phyloP scores from a whole-genome alignment of 495 filamentous ascomycete species.

The Podospora pseudopauciseta region DNA sequence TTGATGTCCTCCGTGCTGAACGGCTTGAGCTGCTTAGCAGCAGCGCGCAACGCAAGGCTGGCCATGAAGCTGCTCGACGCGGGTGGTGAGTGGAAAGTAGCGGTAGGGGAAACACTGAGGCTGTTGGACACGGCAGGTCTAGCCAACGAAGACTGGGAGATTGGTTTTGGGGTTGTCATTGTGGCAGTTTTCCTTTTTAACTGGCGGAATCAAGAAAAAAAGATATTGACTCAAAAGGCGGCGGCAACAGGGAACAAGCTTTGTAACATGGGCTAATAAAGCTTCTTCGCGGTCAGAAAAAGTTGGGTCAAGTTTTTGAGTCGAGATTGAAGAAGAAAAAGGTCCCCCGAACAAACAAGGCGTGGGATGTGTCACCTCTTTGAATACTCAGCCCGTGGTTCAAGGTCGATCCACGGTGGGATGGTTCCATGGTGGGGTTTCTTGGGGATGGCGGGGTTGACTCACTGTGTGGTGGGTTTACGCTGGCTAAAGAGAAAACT shows the following conservation, averaged over 20 bases:
- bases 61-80: conserved; percentile 39
- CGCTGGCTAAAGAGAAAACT: conserved; percentile 20
- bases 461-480: conserved; percentile 15
- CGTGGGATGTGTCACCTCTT: conserved; percentile 12
- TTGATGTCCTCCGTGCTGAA: conserved; percentile 95
- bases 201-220: background rate
- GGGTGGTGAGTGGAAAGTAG: conserved; percentile 63
- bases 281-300: conserved; percentile 1
- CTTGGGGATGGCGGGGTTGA: conserved; percentile 26
- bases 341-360: background rate
- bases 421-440: background rate
- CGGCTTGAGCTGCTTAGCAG: conserved; percentile 82
- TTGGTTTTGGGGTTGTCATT: conserved; percentile 45
- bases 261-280: background rate
- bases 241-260: background rate
- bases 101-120: conserved; percentile 50
- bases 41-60: conserved; percentile 21
- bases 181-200: conserved; percentile 7
- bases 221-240: background rate
- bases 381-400: conserved; percentile 6
- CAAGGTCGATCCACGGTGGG: conserved; percentile 14
- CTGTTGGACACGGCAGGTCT: conserved; percentile 46
- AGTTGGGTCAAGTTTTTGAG: background rate
- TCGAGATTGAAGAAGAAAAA: background rate
- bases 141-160: conserved; percentile 29